Evolutionary conservation across 2,329 filamentous ascomycete genomes (phyloP), one percentile per base, ranked within the genome.

Genomic region (Cladophialophora yegresii): DNA sequence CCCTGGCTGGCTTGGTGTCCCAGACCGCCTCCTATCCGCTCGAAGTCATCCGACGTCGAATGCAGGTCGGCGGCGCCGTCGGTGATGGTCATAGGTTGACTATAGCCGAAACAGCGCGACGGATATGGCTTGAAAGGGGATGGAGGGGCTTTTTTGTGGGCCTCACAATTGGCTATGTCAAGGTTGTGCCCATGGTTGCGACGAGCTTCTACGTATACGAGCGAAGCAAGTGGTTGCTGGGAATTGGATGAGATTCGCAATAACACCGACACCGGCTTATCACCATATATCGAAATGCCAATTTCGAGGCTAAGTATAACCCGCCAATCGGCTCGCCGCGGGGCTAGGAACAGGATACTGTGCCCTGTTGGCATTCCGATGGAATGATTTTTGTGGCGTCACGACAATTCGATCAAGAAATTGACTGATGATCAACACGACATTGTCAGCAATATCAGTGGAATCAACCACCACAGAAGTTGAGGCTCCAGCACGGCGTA

Each of bases 31-130:
- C 93, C 16, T 99, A 99, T 76, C 95, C 95, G 4, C 82, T 99
- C 2, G 95, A 99, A 77, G 91, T 99, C 16, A 89, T 98, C 64
- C 83, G 95, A 65, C 84, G 95, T 68, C 84, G 95, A 54, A 98
- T 99, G 93, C 95, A 99, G 76, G 95, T 99, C 13, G 91, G 92
- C 54, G 95, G 93, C 10, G 93, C 93, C 0, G 92, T 98, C 0
- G 95, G 95, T 1, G 93, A 98, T 75, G 93, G 93, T 0, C 91
- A 87, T 71, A 82, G 90, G 53, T 78, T 96, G 53, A 83, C 87
- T 57, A 91, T 99, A 68, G 79, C 81, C 16, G 93, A 98, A 78
- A 96, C 93, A 0, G 88, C 88, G 2, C 80, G 78, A 69, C 84
- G 87, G 74, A 95, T 99, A 68, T 87, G 87, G 70, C 80, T 83